A percentile compares a stretch with the other conserved stretches of the same genome.
Conservation (phyloP, 2,329 filamentous ascomycete species). For the Monilinia fructicola region DNA sequence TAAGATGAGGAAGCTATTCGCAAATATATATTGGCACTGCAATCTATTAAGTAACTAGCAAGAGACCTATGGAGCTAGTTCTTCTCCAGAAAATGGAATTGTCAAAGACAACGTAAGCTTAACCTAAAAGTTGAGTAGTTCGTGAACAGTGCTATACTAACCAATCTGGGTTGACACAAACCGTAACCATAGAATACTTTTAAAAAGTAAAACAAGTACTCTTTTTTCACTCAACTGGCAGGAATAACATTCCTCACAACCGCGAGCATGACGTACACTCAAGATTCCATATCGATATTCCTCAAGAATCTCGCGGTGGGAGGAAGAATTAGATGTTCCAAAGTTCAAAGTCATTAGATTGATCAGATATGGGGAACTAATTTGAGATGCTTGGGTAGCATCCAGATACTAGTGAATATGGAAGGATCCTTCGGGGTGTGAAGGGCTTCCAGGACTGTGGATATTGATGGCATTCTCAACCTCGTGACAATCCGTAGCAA, state of each 20-base stretch:
- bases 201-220: neutral
- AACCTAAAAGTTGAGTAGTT: neutral
- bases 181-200: rapidly evolving
- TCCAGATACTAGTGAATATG: too few relatives aligned
- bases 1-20: neutral
- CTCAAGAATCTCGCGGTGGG: neutral
- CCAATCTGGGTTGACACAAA: neutral
- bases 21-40: neutral
- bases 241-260: neutral
- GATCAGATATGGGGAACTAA: neutral
- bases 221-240: neutral
- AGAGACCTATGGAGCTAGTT: neutral
- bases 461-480: neutral
- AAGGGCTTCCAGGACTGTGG: too few relatives aligned
- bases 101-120: too few relatives aligned
- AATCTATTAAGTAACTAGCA: neutral
- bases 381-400: neutral
- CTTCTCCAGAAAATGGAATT: neutral
- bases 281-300: too few relatives aligned
- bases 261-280: neutral
- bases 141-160: neutral
- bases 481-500: neutral
- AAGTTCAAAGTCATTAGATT: neutral
- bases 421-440: too few relatives aligned
- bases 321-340: too few relatives aligned